Percentiles rank a stretch among this genome's conserved stretches.
Evolutionary conservation across 768 basidiomycete species (phyloP).

Genomic region (Phanerodontia chrysosporium): DNA sequence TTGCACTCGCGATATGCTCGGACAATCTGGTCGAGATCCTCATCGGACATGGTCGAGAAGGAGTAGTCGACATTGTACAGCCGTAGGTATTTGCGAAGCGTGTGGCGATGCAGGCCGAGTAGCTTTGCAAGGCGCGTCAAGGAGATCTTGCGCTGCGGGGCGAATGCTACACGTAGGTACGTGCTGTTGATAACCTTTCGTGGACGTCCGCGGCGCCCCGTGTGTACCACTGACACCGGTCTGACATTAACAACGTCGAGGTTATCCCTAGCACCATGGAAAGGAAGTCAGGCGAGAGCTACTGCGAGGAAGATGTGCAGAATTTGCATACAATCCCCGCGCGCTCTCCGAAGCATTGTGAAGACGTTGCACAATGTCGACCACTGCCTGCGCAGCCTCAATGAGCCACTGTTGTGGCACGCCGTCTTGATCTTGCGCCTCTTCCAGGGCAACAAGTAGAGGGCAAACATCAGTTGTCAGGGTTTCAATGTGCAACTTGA

Average conservation of each 20-base stretch:
- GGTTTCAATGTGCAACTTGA: neutral
- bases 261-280: too few relatives aligned
- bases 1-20: neutral
- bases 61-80: neutral
- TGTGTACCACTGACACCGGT: neutral
- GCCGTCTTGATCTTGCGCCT: neutral
- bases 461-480: neutral
- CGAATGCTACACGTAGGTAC: neutral
- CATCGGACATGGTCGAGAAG: neutral
- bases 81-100: neutral
- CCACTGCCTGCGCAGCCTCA: neutral
- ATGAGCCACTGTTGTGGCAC: neutral
- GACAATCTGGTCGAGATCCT: neutral
- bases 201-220: neutral
- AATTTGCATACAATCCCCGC: neutral
- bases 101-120: neutral
- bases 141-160: neutral
- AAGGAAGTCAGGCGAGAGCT: too few relatives aligned
- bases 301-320: too few relatives aligned
- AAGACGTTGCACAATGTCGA: neutral
- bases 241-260: too few relatives aligned
- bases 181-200: neutral
- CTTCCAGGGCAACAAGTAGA: neutral
- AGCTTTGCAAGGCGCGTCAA: neutral
- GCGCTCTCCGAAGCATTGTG: neutral